These are phyloP conservation scores for Leptomonas seymouri DNA, from an alignment of 208 protist genomes.

Conservation along the genomic window DNA sequence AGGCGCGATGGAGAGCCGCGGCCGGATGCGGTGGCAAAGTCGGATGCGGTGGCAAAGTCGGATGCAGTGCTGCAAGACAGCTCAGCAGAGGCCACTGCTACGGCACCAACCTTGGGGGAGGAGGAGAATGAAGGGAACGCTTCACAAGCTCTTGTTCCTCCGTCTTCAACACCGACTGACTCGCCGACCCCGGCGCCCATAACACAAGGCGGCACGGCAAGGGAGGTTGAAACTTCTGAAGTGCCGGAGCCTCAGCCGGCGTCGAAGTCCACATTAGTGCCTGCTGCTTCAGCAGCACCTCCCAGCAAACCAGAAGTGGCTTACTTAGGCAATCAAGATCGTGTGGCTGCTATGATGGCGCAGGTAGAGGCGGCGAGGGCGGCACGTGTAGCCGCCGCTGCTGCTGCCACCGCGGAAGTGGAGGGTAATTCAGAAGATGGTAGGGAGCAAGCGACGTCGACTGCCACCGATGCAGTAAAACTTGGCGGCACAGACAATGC, in stretches of 20 bases:
- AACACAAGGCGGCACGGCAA: background rate
- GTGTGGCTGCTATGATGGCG: constrained; percentile 49
- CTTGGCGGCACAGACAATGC: too few species aligned
- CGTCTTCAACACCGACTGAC: background rate
- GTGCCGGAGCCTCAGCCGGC: background rate
- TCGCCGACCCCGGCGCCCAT: too few species aligned
- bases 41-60: too few species aligned
- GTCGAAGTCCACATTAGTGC: background rate
- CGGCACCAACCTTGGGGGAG: background rate
- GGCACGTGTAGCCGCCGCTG: constrained; percentile 33
- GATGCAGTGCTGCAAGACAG: too few species aligned
- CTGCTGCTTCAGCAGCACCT: background rate
- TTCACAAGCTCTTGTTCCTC: background rate
- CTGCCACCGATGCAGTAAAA: background rate
- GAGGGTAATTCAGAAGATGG: background rate
- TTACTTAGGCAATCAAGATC: constrained; percentile 35
- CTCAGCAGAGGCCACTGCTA: background rate
- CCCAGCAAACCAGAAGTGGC: constrained; percentile 14
- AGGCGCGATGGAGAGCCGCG: too few species aligned
- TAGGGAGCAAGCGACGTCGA: background rate
- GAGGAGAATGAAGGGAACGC: too few species aligned
- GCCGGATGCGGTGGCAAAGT: too few species aligned
- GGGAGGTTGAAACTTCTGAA: background rate
- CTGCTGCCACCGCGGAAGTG: constrained; percentile 10
- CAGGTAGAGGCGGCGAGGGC: constrained; percentile 49